Base-by-base conservation (phyloP, 129 eudicot species). In the Deinandra increscens region DNA sequence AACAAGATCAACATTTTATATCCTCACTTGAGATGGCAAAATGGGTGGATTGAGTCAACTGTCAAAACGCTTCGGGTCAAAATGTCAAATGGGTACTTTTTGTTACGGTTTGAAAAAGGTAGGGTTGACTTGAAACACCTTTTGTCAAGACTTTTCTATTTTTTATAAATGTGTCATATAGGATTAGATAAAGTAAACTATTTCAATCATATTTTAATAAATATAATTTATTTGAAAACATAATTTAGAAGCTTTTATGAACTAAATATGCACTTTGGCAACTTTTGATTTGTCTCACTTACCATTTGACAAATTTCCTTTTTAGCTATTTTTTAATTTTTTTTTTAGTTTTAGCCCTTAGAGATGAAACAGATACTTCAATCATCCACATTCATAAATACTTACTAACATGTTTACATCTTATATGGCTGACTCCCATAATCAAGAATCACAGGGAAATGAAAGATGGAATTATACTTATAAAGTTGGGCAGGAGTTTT, bases 401-500 rank as follows among this genome's bases (percentile, higher is more conserved):
- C 19, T 31, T 1, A 7, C 14, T 31, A 29, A 31, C 22, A 31
- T 59, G 36, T 59, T 33, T 31, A 5, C 20, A 59, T 14, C 64
- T 59, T 59, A 59, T 59, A 26, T 14, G 39, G 64, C 31, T 59
- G 42, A 59, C 20, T 20, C 64, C 38, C 38, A 14, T 14, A 4
- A 54, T 39, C 39, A 63, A 68, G 48, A 64, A 75, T 31, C 18
- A 70, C 18, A 45, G 46, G 37, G 34, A 74, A 39, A 42, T 59
- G 43, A 36, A 45, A 65, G 67, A 45, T 12, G 68, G 34, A 64
- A 18, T 8, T 71, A 37, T 76, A 89, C 99, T 92, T 77, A 43
- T 83, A 87, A 50, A 89, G 95, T 72, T 87, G 82, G 45, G 97
- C 77, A 18, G 95, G 80, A 60, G 84, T 81, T 72, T 71, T 86